Conservation (phyloP, 75 land plant species). For the Cunninghamia lanceolata region DNA sequence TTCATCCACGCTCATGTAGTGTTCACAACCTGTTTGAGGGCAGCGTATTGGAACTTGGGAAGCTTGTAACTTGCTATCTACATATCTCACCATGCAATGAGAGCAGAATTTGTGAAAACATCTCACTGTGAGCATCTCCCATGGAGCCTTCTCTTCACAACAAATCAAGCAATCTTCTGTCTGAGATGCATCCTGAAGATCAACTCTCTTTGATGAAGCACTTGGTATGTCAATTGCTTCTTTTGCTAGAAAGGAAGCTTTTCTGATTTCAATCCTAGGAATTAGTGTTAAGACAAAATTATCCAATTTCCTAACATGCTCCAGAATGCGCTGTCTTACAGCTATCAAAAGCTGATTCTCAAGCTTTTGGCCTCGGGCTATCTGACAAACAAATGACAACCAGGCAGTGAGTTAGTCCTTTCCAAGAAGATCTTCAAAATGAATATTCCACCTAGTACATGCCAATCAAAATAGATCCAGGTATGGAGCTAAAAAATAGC, state of each 20-base stretch:
- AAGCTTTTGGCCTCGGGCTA: slow-evolving; percentile 27
- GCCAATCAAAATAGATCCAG: not conserved
- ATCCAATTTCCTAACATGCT: slow-evolving; percentile 48
- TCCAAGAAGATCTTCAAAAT: not conserved
- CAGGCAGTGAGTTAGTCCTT: not conserved
- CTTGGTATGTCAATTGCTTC: slow-evolving; percentile 44
- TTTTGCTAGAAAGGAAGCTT: slow-evolving; percentile 43
- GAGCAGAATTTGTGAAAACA: slow-evolving; percentile 80
- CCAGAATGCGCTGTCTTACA: slow-evolving; percentile 41
- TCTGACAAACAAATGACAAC: slow-evolving; percentile 23
- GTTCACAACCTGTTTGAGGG: slow-evolving; percentile 68
- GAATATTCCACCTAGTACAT: not conserved
- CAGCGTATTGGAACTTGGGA: slow-evolving; percentile 74
- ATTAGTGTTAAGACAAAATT: slow-evolving; percentile 38
- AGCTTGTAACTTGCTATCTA: slow-evolving; percentile 52
- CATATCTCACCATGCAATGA: slow-evolving; percentile 60
- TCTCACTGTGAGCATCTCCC: slow-evolving; percentile 44
- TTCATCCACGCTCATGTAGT: slow-evolving; percentile 44
- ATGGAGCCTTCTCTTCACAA: slow-evolving; percentile 49
- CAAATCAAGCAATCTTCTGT: slow-evolving; percentile 62
- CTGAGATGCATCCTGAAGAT: slow-evolving; percentile 15
- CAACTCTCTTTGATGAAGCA: slow-evolving; percentile 20
- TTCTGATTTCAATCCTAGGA: slow-evolving; percentile 32
- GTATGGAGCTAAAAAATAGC: not conserved
- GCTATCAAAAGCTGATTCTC: slow-evolving; percentile 55